A percentile compares a stretch with the other conserved stretches of the same genome.
Conservation (phyloP, 257 asterid genomes). For the Eucommia ulmoides region DNA sequence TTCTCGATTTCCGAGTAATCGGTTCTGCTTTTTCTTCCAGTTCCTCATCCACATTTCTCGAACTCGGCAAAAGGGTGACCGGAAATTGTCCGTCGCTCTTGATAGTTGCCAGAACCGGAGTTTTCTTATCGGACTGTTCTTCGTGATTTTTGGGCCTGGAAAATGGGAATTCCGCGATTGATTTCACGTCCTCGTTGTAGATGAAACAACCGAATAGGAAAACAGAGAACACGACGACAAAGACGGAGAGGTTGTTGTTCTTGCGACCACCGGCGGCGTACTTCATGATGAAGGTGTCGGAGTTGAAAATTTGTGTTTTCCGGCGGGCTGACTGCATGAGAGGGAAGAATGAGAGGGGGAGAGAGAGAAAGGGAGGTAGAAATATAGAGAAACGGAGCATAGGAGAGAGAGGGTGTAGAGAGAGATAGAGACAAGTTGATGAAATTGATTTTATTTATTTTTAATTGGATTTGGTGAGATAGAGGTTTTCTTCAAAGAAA, state of each 20-base stretch:
- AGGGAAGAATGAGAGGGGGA: conserved; percentile 2
- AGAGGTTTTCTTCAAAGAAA: conserved; percentile 28
- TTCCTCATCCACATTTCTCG: conserved; percentile 43
- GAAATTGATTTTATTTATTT: too few species aligned
- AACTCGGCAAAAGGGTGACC: conserved; percentile 26
- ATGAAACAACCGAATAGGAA: conserved; percentile 71
- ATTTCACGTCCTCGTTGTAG: conserved; percentile 69
- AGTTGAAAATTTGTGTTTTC: conserved; percentile 29
- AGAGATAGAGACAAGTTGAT: too few species aligned
- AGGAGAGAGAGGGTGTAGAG: conserved; percentile 1
- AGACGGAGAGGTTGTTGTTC: conserved; percentile 33
- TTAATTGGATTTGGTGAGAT: conserved; percentile 42
- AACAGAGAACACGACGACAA: conserved; percentile 44
- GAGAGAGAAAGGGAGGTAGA: conserved; percentile 8
- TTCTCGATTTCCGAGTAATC: background rate
- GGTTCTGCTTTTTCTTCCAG: background rate
- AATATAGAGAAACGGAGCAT: background rate
- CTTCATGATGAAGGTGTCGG: conserved; percentile 38
- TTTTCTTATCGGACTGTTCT: conserved; percentile 24
- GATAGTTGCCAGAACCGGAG: conserved; percentile 3
- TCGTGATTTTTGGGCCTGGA: conserved; percentile 35
- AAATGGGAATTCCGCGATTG: conserved; percentile 65
- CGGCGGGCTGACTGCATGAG: conserved; percentile 60
- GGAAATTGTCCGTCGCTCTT: background rate
- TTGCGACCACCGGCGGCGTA: conserved; percentile 32